These are phyloP conservation scores for Neurospora tetrasperma DNA, from an alignment of 495 filamentous ascomycete species.

Conservation along the genomic window DNA sequence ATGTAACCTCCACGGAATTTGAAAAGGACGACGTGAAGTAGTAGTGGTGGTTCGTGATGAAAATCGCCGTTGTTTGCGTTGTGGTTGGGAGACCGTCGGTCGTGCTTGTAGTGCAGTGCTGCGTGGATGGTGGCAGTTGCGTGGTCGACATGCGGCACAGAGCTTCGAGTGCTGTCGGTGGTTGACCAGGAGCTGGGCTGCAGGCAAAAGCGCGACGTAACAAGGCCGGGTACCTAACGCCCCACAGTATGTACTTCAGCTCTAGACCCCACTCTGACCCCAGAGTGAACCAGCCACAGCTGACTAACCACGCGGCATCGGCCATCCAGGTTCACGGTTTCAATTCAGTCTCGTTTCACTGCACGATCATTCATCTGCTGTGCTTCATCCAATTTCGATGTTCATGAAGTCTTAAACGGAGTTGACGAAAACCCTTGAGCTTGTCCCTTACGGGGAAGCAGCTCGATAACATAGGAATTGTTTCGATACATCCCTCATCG, in stretches of 20 bases:
- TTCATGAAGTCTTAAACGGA: neutral
- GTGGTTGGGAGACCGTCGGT: slow-evolving; percentile 4
- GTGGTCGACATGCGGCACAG: slow-evolving; percentile 5
- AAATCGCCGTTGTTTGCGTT: neutral
- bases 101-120: slow-evolving; percentile 12
- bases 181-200: slow-evolving; percentile 16
- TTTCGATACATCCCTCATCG: neutral
- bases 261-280: slow-evolving; percentile 7
- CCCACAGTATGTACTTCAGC: neutral
- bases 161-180: slow-evolving; percentile 14
- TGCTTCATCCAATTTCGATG: neutral
- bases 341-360: neutral
- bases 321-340: neutral
- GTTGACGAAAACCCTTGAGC: neutral
- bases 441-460: neutral
- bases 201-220: slow-evolving; percentile 33
- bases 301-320: slow-evolving; percentile 7
- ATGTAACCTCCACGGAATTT: neutral
- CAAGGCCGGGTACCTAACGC: slow-evolving; percentile 11
- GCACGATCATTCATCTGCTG: neutral
- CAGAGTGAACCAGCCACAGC: slow-evolving; percentile 4
- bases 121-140: slow-evolving; percentile 7
- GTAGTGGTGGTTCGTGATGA: neutral
- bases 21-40: neutral
- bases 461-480: neutral